These are phyloP conservation scores for Pleurozium schreberi DNA, from an alignment of 225 moss, liverwort and hornwort genomes.

Conservation along the genomic window DNA sequence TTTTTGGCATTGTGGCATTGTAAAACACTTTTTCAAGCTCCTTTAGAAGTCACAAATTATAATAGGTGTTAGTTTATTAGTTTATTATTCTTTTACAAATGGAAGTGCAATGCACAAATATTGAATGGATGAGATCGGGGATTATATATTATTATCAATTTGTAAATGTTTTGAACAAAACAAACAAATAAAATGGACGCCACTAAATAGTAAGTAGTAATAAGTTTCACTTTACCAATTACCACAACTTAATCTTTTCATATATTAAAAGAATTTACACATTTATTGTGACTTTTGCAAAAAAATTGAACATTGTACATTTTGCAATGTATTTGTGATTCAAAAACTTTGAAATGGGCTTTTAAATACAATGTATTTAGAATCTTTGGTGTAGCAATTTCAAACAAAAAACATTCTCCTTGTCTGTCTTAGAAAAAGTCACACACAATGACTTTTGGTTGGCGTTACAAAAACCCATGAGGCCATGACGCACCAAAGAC, in stretches of 20 bases:
- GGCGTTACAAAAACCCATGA: accelerated
- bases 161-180: not conserved
- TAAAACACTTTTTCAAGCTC: no score
- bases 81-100: no score
- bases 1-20: not conserved
- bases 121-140: not conserved
- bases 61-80: no score
- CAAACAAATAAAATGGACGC: accelerated
- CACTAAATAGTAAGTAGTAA: accelerated
- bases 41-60: not conserved
- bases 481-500: no score
- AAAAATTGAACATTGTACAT: not conserved
- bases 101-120: not conserved
- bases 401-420: not conserved
- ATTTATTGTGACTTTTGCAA: not conserved
- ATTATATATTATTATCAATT: not conserved
- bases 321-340: not conserved
- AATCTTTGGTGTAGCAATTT: not conserved
- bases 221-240: not conserved
- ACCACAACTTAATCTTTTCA: not conserved
- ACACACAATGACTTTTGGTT: no score
- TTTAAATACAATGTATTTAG: no score
- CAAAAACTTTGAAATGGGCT: not conserved
- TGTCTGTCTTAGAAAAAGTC: not conserved
- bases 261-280: not conserved